Percentiles rank a stretch among this genome's conserved stretches.
Conservation (phyloP, 192 early-diverging fungal species). For the Phycomyces blakesleeanus region DNA sequence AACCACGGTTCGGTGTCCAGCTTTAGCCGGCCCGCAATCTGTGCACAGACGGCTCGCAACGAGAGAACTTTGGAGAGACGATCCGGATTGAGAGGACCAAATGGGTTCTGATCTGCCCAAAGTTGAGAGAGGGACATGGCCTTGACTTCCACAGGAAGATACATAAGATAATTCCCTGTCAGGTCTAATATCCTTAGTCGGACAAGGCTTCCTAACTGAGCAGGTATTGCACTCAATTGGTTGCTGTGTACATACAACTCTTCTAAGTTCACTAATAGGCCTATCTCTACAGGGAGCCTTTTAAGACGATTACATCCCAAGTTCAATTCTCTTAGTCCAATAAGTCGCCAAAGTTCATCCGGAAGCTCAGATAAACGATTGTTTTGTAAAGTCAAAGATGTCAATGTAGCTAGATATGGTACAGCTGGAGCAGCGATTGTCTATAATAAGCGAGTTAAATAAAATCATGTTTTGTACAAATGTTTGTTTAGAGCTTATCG, state of each 20-base stretch:
- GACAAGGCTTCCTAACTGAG: constrained; percentile 23
- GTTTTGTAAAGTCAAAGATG: constrained; percentile 25
- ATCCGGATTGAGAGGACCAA: neutral
- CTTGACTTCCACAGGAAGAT: constrained; percentile 27
- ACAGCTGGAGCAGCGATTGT: constrained; percentile 33
- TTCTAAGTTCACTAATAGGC: constrained; percentile 18
- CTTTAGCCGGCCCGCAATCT: neutral
- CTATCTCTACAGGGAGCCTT: constrained; percentile 29
- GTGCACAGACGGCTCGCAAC: neutral
- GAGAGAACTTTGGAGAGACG: too few species aligned
- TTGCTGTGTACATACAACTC: constrained; percentile 36
- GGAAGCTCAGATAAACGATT: constrained; percentile 32
- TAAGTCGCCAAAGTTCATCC: constrained; percentile 26
- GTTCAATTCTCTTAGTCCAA: constrained; percentile 30
- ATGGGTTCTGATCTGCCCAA: constrained; percentile 30
- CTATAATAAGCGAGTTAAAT: constrained; percentile 18
- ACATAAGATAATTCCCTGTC: constrained; percentile 27
- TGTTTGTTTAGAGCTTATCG: constrained; percentile 8
- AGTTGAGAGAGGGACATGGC: constrained; percentile 9
- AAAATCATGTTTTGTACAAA: too few species aligned
- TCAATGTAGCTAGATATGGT: constrained; percentile 24
- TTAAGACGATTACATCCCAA: constrained; percentile 29
- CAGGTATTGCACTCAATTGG: constrained; percentile 23
- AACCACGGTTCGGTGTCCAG: neutral
- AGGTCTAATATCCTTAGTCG: constrained; percentile 27